Evolutionary conservation across 345 rosid species (phyloP).

Genomic region (Lumnitzera littorea): DNA sequence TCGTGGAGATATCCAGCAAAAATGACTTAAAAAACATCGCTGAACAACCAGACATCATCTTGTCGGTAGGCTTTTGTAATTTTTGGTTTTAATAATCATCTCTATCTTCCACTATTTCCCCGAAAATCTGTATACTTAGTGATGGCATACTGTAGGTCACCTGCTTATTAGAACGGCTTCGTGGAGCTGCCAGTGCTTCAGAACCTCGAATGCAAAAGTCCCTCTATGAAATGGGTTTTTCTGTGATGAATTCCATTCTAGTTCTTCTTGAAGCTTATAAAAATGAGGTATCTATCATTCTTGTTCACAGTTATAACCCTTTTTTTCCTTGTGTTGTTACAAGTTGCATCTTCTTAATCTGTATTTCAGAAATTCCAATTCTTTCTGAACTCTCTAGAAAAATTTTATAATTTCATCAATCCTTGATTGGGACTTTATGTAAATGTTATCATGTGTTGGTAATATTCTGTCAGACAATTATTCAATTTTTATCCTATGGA

Average conservation of each 20-base stretch:
- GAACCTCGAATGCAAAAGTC: constrained; percentile 95
- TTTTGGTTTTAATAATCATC: no score
- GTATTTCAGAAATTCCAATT: no score
- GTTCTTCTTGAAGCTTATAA: constrained; percentile 88
- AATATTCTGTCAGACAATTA: no score
- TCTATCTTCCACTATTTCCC: no score
- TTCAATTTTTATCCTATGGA: no score
- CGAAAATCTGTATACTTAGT: no score
- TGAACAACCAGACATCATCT: constrained; percentile 79
- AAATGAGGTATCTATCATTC: constrained; percentile 58
- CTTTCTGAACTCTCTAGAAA: no score
- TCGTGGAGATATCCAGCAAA: constrained; percentile 66
- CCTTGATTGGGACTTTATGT: no score
- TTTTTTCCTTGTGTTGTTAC: not conserved
- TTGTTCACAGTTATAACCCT: not conserved
- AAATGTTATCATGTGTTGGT: no score
- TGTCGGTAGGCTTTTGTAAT: constrained; percentile 40
- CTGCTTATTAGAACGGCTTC: constrained; percentile 84
- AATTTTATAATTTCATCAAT: no score
- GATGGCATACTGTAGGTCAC: constrained; percentile 49
- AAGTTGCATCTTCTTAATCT: not conserved
- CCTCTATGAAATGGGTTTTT: constrained; percentile 81
- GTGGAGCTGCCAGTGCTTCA: constrained; percentile 92
- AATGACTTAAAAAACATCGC: constrained; percentile 68
- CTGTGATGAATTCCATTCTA: constrained; percentile 62